A percentile compares a stretch with the other conserved stretches of the same genome.
Conservation (phyloP, 2,329 filamentous ascomycete genomes). For the Remersonia thermophila region DNA sequence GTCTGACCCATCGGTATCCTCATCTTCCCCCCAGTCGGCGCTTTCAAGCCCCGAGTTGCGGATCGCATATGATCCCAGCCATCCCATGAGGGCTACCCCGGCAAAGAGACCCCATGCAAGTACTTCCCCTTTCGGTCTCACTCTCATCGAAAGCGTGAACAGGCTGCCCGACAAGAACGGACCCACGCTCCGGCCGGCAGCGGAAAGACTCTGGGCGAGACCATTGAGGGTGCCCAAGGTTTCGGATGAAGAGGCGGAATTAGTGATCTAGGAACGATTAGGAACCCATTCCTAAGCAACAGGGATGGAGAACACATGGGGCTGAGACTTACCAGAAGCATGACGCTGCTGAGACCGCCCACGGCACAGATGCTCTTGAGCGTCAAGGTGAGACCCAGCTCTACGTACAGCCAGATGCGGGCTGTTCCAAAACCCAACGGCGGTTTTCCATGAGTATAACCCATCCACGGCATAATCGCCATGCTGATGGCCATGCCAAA, state of each 20-base stretch:
- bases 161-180: conserved; percentile 80
- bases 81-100: conserved; percentile 68
- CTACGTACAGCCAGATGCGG: conserved; percentile 60
- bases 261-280: conserved; percentile 55
- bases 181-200: conserved; percentile 75
- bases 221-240: conserved; percentile 86
- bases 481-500: conserved; percentile 74
- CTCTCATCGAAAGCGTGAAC: conserved; percentile 64
- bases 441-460: conserved; percentile 53
- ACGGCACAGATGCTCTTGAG: conserved; percentile 86
- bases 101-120: conserved; percentile 82
- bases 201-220: conserved; percentile 84
- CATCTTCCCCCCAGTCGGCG: conserved; percentile 35
- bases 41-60: conserved; percentile 50
- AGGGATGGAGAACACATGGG: not conserved
- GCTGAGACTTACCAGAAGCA: conserved; percentile 60
- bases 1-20: conserved; percentile 13
- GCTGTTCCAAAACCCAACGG: conserved; percentile 48
- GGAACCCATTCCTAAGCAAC: not conserved
- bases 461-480: conserved; percentile 78
- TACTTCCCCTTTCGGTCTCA: conserved; percentile 70
- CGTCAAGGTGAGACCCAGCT: conserved; percentile 69
- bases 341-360: conserved; percentile 76
- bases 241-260: conserved; percentile 74
- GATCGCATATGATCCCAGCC: conserved; percentile 68